These are phyloP conservation scores for Jaapia argillacea DNA, from an alignment of 768 basidiomycete genomes.

Conservation along the genomic window DNA sequence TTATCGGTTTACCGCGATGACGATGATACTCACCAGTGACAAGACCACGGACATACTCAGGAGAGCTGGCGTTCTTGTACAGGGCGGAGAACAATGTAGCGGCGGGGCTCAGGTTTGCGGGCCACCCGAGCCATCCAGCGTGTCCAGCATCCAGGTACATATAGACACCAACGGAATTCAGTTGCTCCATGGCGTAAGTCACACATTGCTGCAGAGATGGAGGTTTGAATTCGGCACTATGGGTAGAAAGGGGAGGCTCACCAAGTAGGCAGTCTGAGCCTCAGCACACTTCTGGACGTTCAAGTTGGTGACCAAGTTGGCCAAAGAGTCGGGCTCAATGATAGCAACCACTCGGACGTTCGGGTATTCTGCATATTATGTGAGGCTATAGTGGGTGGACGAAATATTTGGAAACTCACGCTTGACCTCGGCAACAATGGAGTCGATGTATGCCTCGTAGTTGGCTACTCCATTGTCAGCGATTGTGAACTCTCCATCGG, in stretches of 20 bases:
- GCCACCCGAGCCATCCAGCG: slow-evolving; percentile 57
- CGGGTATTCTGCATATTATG: slow-evolving; percentile 30
- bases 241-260: slow-evolving; percentile 41
- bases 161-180: too few species aligned
- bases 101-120: slow-evolving; percentile 50
- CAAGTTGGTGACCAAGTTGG: slow-evolving; percentile 61
- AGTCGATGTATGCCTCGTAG: slow-evolving; percentile 53
- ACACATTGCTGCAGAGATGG: too few species aligned
- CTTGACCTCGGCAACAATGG: slow-evolving; percentile 45
- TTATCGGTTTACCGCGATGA: too few species aligned
- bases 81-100: slow-evolving; percentile 43
- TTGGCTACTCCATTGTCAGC: slow-evolving; percentile 44
- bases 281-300: slow-evolving; percentile 44
- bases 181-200: too few species aligned
- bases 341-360: slow-evolving; percentile 55
- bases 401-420: slow-evolving; percentile 19
- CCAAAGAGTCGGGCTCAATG: slow-evolving; percentile 58
- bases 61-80: slow-evolving; percentile 40
- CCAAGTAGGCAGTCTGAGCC: slow-evolving; percentile 44
- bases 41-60: slow-evolving; percentile 49
- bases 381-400: not conserved
- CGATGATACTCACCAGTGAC: too few species aligned
- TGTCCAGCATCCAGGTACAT: slow-evolving; percentile 14
- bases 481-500: slow-evolving; percentile 57
- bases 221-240: too few species aligned